A percentile compares a stretch with the other conserved stretches of the same genome.
These are phyloP conservation scores for Phaeodactylum tricornutum DNA, from an alignment of 108 stramenopile genomes.

Conservation along the genomic window DNA sequence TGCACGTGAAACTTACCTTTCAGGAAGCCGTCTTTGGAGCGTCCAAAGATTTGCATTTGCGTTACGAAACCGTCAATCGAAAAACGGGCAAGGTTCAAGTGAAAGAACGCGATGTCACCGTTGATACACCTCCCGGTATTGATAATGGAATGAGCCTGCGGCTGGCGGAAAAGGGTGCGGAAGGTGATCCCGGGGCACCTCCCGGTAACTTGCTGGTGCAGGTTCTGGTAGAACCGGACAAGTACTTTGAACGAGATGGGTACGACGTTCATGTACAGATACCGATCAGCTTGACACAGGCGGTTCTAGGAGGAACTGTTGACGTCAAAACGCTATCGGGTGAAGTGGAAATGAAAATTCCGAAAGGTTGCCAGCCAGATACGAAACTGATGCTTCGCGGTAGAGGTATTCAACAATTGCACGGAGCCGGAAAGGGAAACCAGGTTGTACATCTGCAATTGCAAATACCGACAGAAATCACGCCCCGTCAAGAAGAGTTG, in stretches of 20 bases:
- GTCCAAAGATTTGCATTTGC: slow-evolving; percentile 66
- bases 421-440: slow-evolving; percentile 62
- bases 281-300: slow-evolving; percentile 71
- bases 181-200: slow-evolving; percentile 84
- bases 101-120: slow-evolving; percentile 75
- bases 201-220: slow-evolving; percentile 85
- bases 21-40: slow-evolving; percentile 85
- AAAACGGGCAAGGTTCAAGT: slow-evolving; percentile 50
- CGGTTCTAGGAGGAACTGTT: slow-evolving; percentile 86
- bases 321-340: slow-evolving; percentile 93
- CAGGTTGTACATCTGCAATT: slow-evolving; percentile 93
- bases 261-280: slow-evolving; percentile 75
- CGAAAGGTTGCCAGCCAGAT: slow-evolving; percentile 86
- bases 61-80: slow-evolving; percentile 61
- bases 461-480: slow-evolving; percentile 84
- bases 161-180: slow-evolving; percentile 81
- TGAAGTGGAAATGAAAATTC: slow-evolving; percentile 91
- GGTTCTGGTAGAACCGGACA: slow-evolving; percentile 77
- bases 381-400: slow-evolving; percentile 86
- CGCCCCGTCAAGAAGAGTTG: slow-evolving; percentile 84
- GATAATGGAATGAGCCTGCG: slow-evolving; percentile 90
- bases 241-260: slow-evolving; percentile 86
- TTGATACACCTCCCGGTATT: slow-evolving; percentile 90
- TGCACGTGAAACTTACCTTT: slow-evolving; percentile 73
- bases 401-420: slow-evolving; percentile 80